These are phyloP conservation scores for Alternaria brassicicola DNA, from an alignment of 2,329 filamentous ascomycete genomes.

Conservation along the genomic window DNA sequence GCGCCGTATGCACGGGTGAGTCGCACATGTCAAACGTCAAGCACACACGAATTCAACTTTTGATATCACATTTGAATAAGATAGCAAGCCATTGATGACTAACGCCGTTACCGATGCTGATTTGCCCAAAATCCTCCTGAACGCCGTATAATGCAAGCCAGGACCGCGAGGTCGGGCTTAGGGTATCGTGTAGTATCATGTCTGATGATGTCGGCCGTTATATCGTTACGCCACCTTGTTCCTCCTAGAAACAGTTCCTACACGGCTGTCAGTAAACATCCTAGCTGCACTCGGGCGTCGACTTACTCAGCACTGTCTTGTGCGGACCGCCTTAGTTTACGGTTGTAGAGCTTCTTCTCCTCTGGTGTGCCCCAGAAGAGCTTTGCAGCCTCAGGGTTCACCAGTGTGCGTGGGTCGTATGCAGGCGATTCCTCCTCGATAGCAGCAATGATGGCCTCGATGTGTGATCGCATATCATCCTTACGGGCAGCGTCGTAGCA, in stretches of 20 bases:
- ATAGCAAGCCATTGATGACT: not conserved
- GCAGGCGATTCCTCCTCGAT: conserved; percentile 88
- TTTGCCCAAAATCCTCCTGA: conserved; percentile 18
- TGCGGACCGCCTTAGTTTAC: conserved; percentile 78
- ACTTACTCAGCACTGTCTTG: conserved; percentile 59
- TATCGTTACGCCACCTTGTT: conserved; percentile 8
- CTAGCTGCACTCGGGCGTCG: not conserved
- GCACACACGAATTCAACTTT: not conserved
- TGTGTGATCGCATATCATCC: conserved; percentile 81
- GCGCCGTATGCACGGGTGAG: not conserved
- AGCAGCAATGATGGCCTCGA: conserved; percentile 79
- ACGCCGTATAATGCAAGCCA: conserved; percentile 36
- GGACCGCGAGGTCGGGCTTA: conserved; percentile 16
- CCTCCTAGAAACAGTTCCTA: conserved; percentile 35
- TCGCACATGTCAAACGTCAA: not conserved
- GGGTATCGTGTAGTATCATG: conserved; percentile 42
- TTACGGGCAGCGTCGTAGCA: conserved; percentile 73
- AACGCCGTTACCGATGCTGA: conserved; percentile 15
- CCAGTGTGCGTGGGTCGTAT: conserved; percentile 87
- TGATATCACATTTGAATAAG: not conserved
- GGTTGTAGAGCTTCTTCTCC: conserved; percentile 83
- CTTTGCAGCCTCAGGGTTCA: conserved; percentile 83
- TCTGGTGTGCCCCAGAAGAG: conserved; percentile 83
- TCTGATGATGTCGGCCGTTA: conserved; percentile 30
- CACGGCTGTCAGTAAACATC: not conserved